Percentiles rank a stretch among this genome's conserved stretches.
Conservation (phyloP, 768 basidiomycete genomes). For the Neoboletus magnificus region DNA sequence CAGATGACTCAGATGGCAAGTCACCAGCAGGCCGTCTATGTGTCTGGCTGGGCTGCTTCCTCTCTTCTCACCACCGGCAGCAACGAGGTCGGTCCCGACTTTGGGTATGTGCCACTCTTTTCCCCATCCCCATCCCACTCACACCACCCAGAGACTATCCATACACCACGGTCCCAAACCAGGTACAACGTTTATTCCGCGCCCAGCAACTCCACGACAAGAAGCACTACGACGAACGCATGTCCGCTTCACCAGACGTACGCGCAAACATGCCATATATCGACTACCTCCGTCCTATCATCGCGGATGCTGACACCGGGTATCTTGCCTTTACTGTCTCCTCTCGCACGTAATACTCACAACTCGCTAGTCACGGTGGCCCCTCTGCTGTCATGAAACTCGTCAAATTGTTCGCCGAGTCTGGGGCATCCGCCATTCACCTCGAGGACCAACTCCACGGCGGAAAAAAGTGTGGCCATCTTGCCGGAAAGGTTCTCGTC, state of each 20-base stretch:
- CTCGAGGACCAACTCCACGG: conserved; percentile 94
- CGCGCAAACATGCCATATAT: conserved; percentile 71
- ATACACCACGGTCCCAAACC: conserved; percentile 94
- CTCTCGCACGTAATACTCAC: conserved; percentile 3
- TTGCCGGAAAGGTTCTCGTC: conserved; percentile 90
- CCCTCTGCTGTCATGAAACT: conserved; percentile 94
- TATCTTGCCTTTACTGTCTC: conserved; percentile 31
- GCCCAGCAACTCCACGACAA: conserved; percentile 91
- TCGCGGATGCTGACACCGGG: conserved; percentile 96
- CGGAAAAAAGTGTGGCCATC: conserved; percentile 92
- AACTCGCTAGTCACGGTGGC: conserved; percentile 71
- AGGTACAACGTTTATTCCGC: conserved; percentile 87
- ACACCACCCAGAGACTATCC: conserved; percentile 72
- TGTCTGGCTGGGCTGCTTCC: conserved; percentile 91
- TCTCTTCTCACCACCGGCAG: conserved; percentile 85
- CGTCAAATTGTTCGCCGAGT: conserved; percentile 91
- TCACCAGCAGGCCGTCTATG: conserved; percentile 82
- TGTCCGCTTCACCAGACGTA: conserved; percentile 59
- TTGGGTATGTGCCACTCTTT: conserved; percentile 50
- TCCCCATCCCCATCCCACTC: neutral
- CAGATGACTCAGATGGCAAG: conserved; percentile 94
- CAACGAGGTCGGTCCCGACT: conserved; percentile 90
- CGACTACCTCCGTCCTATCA: conserved; percentile 89
- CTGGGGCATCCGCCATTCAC: conserved; percentile 87
- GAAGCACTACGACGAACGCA: conserved; percentile 87